phyloP scores from a whole-genome alignment of 306 rosid species.

The Arachis stenosperma region DNA sequence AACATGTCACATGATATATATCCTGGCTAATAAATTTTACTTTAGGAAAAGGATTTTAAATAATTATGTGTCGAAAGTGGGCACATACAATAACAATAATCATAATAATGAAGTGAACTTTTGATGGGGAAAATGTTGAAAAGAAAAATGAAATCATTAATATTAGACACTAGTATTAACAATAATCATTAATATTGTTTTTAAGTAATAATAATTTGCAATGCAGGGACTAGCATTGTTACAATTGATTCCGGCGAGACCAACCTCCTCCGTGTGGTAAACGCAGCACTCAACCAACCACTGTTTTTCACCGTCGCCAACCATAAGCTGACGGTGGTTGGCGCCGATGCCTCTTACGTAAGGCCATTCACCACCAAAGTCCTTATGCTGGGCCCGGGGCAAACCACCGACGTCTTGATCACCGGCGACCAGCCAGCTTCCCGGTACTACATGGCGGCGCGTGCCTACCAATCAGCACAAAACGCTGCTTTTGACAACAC shows the following conservation, averaged over 20 bases:
- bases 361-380: conserved; percentile 82
- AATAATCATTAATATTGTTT: not conserved
- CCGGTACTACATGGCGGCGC: conserved; percentile 78
- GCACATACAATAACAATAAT: not conserved
- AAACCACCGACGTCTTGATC: conserved; percentile 89
- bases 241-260: conserved; percentile 75
- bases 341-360: conserved; percentile 87
- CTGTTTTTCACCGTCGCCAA: conserved; percentile 83
- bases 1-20: conserved; percentile 7
- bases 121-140: not conserved
- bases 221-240: conserved; percentile 63
- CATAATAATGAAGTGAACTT: not conserved
- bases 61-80: not conserved
- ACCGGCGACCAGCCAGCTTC: conserved; percentile 69
- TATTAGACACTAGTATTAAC: not conserved
- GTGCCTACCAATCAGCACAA: conserved; percentile 78
- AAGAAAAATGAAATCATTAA: conserved; percentile 20
- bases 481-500: conserved; percentile 81
- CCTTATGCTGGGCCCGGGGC: conserved; percentile 93
- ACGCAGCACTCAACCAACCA: conserved; percentile 74
- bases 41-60: conserved; percentile 13
- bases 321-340: conserved; percentile 78
- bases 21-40: conserved; percentile 12
- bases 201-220: not conserved
- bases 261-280: conserved; percentile 73